Evolutionary conservation across 2,329 filamentous ascomycete genomes (phyloP).

Genomic region (Pseudogymnoascus sp.): DNA sequence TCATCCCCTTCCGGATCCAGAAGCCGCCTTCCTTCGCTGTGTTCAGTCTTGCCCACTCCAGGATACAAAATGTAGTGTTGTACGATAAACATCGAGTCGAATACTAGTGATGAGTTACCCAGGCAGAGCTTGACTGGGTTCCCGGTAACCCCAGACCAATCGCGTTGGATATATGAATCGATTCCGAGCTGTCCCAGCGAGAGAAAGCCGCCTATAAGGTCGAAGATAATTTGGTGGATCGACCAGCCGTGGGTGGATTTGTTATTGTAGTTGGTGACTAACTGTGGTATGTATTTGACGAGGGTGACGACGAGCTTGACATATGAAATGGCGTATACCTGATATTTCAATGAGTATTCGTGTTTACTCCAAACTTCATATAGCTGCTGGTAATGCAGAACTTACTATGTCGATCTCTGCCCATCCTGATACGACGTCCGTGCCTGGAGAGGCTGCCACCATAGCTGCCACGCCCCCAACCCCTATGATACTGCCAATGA

Average conservation of each 20-base stretch:
- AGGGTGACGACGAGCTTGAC: slow-evolving; percentile 84
- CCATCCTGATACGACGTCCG: slow-evolving; percentile 42
- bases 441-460: slow-evolving; percentile 31
- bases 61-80: slow-evolving; percentile 83
- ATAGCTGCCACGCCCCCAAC: slow-evolving; percentile 42
- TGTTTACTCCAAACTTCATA: background rate
- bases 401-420: slow-evolving; percentile 51
- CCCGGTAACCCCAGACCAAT: slow-evolving; percentile 85
- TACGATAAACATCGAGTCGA: slow-evolving; percentile 76
- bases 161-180: slow-evolving; percentile 73
- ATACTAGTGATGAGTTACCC: slow-evolving; percentile 76
- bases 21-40: background rate
- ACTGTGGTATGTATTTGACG: slow-evolving; percentile 88
- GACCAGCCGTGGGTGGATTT: slow-evolving; percentile 83
- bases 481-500: slow-evolving; percentile 58
- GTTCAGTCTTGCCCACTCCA: slow-evolving; percentile 24
- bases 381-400: background rate
- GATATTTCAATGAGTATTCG: slow-evolving; percentile 19
- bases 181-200: slow-evolving; percentile 75
- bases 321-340: slow-evolving; percentile 64
- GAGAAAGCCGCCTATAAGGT: slow-evolving; percentile 72
- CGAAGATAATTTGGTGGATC: slow-evolving; percentile 75
- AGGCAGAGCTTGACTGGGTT: slow-evolving; percentile 88
- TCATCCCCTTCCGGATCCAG: background rate
- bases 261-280: slow-evolving; percentile 73